Percentiles rank a stretch among this genome's conserved stretches.
These are phyloP conservation scores for Cryphonectria parasitica DNA, from an alignment of 2,329 filamentous ascomycete genomes.

Conservation along the genomic window DNA sequence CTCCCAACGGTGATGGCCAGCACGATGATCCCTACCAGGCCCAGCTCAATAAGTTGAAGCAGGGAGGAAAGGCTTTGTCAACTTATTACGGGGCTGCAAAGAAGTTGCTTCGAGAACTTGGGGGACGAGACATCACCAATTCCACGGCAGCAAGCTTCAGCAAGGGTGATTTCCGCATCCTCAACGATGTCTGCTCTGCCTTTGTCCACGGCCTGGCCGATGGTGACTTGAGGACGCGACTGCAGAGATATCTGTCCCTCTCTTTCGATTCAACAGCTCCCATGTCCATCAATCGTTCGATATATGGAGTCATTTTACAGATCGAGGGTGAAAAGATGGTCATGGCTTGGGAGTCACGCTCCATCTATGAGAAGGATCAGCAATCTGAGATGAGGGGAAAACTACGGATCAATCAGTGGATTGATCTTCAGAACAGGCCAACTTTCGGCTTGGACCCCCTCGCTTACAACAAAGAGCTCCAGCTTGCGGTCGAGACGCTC, in stretches of 20 bases:
- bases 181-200: conserved; percentile 56
- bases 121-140: conserved; percentile 54
- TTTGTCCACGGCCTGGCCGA: conserved; percentile 60
- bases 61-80: conserved; percentile 45
- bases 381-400: conserved; percentile 43
- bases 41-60: conserved; percentile 41
- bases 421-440: conserved; percentile 44
- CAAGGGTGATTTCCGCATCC: conserved; percentile 49
- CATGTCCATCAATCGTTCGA: conserved; percentile 45
- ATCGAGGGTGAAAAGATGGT: conserved; percentile 60
- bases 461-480: conserved; percentile 57
- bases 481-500: conserved; percentile 51
- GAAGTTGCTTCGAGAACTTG: conserved; percentile 51
- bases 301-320: conserved; percentile 58
- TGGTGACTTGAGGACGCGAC: conserved; percentile 46
- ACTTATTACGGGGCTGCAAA: conserved; percentile 55
- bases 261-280: conserved; percentile 38
- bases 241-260: conserved; percentile 54
- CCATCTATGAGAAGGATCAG: conserved; percentile 42
- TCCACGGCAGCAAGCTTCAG: conserved; percentile 51
- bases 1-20: conserved; percentile 8
- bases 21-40: conserved; percentile 12
- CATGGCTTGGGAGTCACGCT: conserved; percentile 48
- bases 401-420: conserved; percentile 50
- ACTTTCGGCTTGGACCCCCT: conserved; percentile 52